A percentile compares a stretch with the other conserved stretches of the same genome.
Conservation (phyloP, 2,329 filamentous ascomycete genomes). For the Clarireedia monteithiana region DNA sequence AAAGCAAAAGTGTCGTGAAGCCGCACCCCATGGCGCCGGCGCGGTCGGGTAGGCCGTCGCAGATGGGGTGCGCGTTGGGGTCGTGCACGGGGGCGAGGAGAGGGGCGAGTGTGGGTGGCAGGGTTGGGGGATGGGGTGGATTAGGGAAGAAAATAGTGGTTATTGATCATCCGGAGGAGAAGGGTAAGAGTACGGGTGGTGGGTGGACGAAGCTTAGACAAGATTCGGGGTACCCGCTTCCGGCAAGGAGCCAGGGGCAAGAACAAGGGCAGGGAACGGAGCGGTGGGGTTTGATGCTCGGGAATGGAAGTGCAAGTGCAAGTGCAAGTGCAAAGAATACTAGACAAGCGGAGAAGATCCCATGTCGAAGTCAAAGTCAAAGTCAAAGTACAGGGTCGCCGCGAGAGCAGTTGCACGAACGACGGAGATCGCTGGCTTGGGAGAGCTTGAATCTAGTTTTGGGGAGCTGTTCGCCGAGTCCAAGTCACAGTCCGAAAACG, state of each 20-base stretch:
- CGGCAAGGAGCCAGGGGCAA: not conserved
- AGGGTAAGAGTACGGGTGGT: not conserved
- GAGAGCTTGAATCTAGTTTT: not conserved
- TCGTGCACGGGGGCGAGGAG: constrained; percentile 11
- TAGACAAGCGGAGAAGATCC: too few species aligned
- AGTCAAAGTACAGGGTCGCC: too few species aligned
- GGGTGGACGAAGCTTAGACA: constrained; percentile 10
- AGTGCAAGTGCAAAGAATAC: too few species aligned
- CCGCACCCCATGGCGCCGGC: constrained; percentile 15
- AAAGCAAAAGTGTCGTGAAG: constrained; percentile 11
- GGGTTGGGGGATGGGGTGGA: constrained; percentile 17
- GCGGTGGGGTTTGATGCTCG: not conserved
- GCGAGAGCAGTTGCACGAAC: not conserved
- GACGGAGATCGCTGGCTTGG: not conserved
- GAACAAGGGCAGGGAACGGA: not conserved
- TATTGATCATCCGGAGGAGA: not conserved
- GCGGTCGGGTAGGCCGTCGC: constrained; percentile 9
- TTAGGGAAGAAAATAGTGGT: constrained; percentile 10
- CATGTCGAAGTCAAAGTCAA: too few species aligned
- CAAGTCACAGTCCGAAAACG: too few species aligned
- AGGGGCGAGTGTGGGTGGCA: constrained; percentile 10
- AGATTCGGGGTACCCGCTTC: constrained; percentile 15
- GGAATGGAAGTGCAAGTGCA: not conserved
- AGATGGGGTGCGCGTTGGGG: constrained; percentile 18
- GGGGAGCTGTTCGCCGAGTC: not conserved